Evolutionary conservation across 768 basidiomycete genomes (phyloP).

Genomic region (Leccinum variicolor): DNA sequence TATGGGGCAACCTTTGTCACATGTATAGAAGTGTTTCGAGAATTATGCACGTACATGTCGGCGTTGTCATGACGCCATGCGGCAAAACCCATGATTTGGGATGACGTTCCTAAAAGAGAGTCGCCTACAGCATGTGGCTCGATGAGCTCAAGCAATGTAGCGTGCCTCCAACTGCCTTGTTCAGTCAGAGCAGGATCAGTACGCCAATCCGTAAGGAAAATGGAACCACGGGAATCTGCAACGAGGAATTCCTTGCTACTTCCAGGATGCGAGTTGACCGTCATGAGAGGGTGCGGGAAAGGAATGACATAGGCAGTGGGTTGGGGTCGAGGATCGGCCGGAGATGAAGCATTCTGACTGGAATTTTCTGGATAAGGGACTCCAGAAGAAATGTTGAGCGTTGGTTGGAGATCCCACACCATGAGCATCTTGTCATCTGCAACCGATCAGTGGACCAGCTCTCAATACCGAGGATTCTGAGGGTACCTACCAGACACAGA

Average conservation of each 20-base stretch:
- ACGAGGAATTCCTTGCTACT: slow-evolving; percentile 80
- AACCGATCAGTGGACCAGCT: slow-evolving; percentile 1
- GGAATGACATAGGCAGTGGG: slow-evolving; percentile 76
- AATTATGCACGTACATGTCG: slow-evolving; percentile 59
- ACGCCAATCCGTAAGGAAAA: slow-evolving; percentile 83
- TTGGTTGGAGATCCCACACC: slow-evolving; percentile 82
- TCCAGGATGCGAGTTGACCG: slow-evolving; percentile 66
- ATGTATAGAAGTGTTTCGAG: not conserved
- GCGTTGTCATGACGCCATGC: slow-evolving; percentile 69
- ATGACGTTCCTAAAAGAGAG: slow-evolving; percentile 42
- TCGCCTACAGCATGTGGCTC: slow-evolving; percentile 65
- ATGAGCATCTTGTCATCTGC: slow-evolving; percentile 81
- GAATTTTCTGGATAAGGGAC: slow-evolving; percentile 32
- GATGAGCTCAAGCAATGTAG: slow-evolving; percentile 65
- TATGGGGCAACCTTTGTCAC: slow-evolving; percentile 24
- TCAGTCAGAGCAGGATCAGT: slow-evolving; percentile 57
- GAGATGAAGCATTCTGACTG: slow-evolving; percentile 28
- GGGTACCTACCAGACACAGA: slow-evolving; percentile 64
- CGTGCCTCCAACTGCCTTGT: slow-evolving; percentile 56
- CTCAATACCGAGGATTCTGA: not conserved
- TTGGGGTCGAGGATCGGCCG: slow-evolving; percentile 45
- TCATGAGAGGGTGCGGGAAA: slow-evolving; percentile 68
- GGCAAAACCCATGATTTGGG: slow-evolving; percentile 53
- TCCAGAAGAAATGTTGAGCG: slow-evolving; percentile 41
- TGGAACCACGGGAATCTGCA: slow-evolving; percentile 67